Percentiles rank a stretch among this genome's conserved stretches.
These are phyloP conservation scores for Penicillium herquei DNA, from an alignment of 495 filamentous ascomycete species.

Conservation along the genomic window DNA sequence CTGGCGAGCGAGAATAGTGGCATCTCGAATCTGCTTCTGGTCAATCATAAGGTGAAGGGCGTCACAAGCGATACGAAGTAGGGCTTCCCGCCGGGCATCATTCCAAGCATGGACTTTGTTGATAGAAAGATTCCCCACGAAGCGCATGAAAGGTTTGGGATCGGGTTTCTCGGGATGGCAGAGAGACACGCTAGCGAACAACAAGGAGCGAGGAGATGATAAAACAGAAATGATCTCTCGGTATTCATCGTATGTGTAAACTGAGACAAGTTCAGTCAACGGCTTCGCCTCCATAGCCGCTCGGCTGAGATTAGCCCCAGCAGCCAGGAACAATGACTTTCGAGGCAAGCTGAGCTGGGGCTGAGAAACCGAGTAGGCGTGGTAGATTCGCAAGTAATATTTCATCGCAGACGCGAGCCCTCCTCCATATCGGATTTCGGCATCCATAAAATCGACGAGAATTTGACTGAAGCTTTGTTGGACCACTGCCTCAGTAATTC, in stretches of 20 bases:
- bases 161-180: constrained; percentile 38
- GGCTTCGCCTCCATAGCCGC: constrained; percentile 19
- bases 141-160: constrained; percentile 29
- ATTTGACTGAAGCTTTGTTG: constrained; percentile 25
- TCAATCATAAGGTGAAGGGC: constrained; percentile 38
- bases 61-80: constrained; percentile 32
- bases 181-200: constrained; percentile 26
- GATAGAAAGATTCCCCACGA: constrained; percentile 16
- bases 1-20: constrained; percentile 27
- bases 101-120: constrained; percentile 18
- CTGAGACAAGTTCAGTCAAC: constrained; percentile 18
- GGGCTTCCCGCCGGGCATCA: constrained; percentile 20
- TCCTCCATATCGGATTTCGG: constrained; percentile 34
- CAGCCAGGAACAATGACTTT: constrained; percentile 23
- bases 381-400: constrained; percentile 29
- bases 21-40: constrained; percentile 26
- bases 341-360: constrained; percentile 4
- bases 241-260: constrained; percentile 33
- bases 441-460: constrained; percentile 30
- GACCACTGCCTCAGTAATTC: constrained; percentile 20
- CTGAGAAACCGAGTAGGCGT: constrained; percentile 17
- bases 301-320: constrained; percentile 27
- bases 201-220: constrained; percentile 20
- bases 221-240: constrained; percentile 22
- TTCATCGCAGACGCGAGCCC: constrained; percentile 32